Evolutionary conservation across 352 stramenopile species (phyloP), one percentile per base, ranked within the genome.

Genomic region (Phytopythium delawarense): DNA sequence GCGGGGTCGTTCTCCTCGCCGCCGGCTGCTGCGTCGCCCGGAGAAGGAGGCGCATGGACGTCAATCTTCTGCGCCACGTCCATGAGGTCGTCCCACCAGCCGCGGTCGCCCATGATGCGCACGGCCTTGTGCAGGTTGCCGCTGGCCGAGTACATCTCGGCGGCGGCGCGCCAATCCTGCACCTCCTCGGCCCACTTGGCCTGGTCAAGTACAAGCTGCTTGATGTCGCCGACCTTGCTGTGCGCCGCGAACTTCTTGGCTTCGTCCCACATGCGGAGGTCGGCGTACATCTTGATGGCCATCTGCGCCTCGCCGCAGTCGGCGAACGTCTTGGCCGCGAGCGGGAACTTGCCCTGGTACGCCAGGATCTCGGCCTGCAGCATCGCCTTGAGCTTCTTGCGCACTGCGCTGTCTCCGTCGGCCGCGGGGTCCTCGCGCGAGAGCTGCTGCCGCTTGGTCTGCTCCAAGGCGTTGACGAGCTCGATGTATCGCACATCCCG

Each of bases 211-310:
- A 94, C 84, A 13, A 98, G 77, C 50, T 98, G 82, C 55, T 94
- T 79, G 49, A 95, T 87, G 65, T 98, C 88, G 35, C 94, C 70
- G 46, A 81, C 79, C 48, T 87, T 89, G 45, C 72, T 84, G 62
- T 88, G 83, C 13, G 74, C 79, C 4, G 92, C 91, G 49, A 97
- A 96, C 23, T 81, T 81, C 73, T 98, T 98, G 35, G 95, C 96
- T 59, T 98, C 87, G 35, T 98, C 93, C 93, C 94, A 98, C 75
- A 96, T 84, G 9, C 94, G 75, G 21, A 98, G 62, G 59, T 98
- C 91, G 0, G 88, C 80, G 69, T 97, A 98, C 78, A 98, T 92
- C 78, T 97, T 91, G 60, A 98, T 97, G 1, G 96, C 92, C 16
- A 78, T 81, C 39, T 91, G 73, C n/a, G 88, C 65, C 48, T 96